phyloP scores from a whole-genome alignment of 2,329 filamentous ascomycete species.

The Fusarium xyrophilum region DNA sequence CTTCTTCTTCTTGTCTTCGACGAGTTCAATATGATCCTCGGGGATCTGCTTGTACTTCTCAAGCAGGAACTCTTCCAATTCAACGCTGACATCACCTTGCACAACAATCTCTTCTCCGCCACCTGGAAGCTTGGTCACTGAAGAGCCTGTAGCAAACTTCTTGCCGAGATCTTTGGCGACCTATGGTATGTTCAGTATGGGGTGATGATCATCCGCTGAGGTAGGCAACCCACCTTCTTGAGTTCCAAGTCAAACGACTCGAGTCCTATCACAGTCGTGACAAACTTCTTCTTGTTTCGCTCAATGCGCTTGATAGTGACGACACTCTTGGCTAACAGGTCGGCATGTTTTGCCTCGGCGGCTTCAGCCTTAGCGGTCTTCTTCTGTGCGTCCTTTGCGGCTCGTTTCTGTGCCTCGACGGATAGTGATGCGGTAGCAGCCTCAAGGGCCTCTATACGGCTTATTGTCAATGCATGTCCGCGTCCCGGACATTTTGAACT shows the following conservation, averaged over 20 bases:
- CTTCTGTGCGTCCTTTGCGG: constrained; percentile 94
- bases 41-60: constrained; percentile 91
- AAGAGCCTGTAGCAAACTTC: constrained; percentile 95
- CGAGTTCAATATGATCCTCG: constrained; percentile 91
- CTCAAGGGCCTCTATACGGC: constrained; percentile 72
- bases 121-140: constrained; percentile 85
- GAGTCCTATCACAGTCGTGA: constrained; percentile 89
- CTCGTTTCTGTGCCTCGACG: constrained; percentile 90
- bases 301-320: constrained; percentile 96
- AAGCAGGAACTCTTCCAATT: constrained; percentile 88
- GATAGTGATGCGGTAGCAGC: constrained; percentile 86
- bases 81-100: constrained; percentile 94
- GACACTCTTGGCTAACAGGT: constrained; percentile 81
- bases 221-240: constrained; percentile 70
- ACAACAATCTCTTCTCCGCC: constrained; percentile 97
- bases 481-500: not conserved
- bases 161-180: constrained; percentile 96
- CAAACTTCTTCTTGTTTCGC: constrained; percentile 96
- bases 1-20: constrained; percentile 96
- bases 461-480: constrained; percentile 10
- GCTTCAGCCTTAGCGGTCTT: constrained; percentile 94
- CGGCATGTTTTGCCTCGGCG: constrained; percentile 81
- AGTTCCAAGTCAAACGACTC: constrained; percentile 91
- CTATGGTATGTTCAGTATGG: constrained; percentile 40
- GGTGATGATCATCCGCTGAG: not conserved